These are phyloP conservation scores for Umbelopsis sp. DNA, from an alignment of 192 early-diverging fungal genomes.

Conservation along the genomic window DNA sequence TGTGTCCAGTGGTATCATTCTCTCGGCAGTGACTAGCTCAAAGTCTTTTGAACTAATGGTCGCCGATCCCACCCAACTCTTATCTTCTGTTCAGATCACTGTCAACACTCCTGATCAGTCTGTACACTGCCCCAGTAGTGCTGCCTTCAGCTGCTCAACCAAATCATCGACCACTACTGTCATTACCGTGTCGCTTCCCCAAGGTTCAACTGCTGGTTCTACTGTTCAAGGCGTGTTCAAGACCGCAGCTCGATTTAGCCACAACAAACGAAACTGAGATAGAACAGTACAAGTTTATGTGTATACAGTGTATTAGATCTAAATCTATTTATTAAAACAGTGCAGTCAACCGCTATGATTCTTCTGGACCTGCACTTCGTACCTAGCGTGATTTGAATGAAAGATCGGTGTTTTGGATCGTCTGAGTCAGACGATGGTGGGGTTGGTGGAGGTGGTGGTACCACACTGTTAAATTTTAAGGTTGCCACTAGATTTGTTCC, in stretches of 20 bases:
- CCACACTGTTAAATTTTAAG: no score
- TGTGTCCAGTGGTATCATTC: conserved; percentile 11
- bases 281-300: no score
- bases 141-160: neutral
- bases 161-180: neutral
- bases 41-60: neutral
- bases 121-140: neutral
- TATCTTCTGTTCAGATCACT: neutral
- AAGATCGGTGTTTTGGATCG: no score
- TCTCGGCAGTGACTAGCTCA: neutral
- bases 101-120: neutral
- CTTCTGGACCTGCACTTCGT: no score
- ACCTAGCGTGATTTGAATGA: no score
- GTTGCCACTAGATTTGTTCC: no score
- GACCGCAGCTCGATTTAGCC: neutral
- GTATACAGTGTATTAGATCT: no score
- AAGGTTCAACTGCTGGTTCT: neutral
- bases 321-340: no score
- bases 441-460: no score
- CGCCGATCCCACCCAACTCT: conserved; percentile 25
- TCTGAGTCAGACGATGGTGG: no score
- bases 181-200: neutral
- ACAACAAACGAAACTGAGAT: neutral
- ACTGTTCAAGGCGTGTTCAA: conserved; percentile 8
- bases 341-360: no score